These are phyloP conservation scores for Leptographium wingfieldii DNA, from an alignment of 2,329 filamentous ascomycete genomes.

Conservation along the genomic window DNA sequence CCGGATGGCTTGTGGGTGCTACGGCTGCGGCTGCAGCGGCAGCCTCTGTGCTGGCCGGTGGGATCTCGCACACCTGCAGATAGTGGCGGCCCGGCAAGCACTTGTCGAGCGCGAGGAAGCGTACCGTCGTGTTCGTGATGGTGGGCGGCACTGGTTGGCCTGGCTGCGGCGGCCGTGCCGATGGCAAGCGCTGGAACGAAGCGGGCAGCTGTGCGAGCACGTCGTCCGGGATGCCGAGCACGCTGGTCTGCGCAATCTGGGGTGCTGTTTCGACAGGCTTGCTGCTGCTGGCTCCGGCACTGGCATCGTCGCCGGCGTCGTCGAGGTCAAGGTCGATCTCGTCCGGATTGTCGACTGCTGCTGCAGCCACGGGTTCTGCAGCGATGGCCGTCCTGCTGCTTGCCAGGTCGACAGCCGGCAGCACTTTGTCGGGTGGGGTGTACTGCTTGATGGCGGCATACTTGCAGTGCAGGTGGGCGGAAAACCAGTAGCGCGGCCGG, in stretches of 20 bases:
- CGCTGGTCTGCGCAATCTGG: conserved; percentile 8
- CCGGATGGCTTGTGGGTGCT: background rate
- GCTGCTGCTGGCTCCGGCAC: background rate
- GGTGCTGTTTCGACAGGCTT: background rate
- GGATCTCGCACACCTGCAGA: conserved; percentile 62
- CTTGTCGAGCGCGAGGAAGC: conserved; percentile 87
- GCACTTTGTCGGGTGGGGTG: conserved; percentile 11
- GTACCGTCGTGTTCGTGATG: conserved; percentile 67
- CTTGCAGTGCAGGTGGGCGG: conserved; percentile 84
- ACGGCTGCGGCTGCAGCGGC: background rate
- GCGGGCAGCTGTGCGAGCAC: conserved; percentile 64
- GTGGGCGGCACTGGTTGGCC: conserved; percentile 53
- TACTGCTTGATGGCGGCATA: conserved; percentile 60
- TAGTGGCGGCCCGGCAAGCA: conserved; percentile 70
- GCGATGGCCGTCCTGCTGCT: conserved; percentile 14
- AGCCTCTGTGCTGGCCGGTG: conserved; percentile 19
- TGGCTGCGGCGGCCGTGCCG: conserved; percentile 16
- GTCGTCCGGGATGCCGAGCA: conserved; percentile 40
- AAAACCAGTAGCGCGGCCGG: conserved; percentile 80
- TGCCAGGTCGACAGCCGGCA: no score
- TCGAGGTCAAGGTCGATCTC: conserved; percentile 67
- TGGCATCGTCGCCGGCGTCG: conserved; percentile 31
- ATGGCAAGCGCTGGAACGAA: conserved; percentile 43
- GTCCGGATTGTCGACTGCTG: conserved; percentile 38
- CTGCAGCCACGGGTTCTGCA: conserved; percentile 2